Conservation (phyloP, 805 yeast species). For the Zygoascus ofunaensis region DNA sequence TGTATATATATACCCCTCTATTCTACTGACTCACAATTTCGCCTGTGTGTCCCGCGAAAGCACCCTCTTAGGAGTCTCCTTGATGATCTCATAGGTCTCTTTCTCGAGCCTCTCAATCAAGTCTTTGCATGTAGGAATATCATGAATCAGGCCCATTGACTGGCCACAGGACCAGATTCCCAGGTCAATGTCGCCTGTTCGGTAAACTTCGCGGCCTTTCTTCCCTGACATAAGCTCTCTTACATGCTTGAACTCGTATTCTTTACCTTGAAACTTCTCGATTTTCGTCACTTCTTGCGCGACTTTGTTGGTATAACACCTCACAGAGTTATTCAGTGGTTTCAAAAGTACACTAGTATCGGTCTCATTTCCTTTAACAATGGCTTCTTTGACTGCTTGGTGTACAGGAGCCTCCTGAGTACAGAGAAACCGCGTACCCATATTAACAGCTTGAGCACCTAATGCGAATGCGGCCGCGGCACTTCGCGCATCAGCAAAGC, state of each 20-base stretch:
- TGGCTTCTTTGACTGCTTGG: slow-evolving; percentile 18
- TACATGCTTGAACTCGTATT: slow-evolving; percentile 20
- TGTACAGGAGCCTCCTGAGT: slow-evolving; percentile 27
- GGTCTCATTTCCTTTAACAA: slow-evolving; percentile 20
- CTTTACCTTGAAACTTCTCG: slow-evolving; percentile 18
- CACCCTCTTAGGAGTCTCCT: slow-evolving; percentile 3
- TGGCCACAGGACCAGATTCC: slow-evolving; percentile 29
- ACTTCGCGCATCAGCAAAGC: slow-evolving; percentile 27
- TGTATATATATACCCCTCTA: too few species aligned
- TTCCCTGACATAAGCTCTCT: slow-evolving; percentile 23
- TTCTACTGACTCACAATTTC: too few species aligned
- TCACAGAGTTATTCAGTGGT: slow-evolving; percentile 25
- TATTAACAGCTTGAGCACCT: slow-evolving; percentile 25
- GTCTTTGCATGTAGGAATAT: slow-evolving; percentile 26
- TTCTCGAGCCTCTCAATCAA: slow-evolving; percentile 20
- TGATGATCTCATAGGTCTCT: slow-evolving; percentile 20
- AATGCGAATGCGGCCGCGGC: slow-evolving; percentile 28
- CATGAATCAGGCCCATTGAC: slow-evolving; percentile 23
- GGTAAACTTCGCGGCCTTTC: slow-evolving; percentile 23
- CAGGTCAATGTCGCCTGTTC: slow-evolving; percentile 22
- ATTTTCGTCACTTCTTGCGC: slow-evolving; percentile 21
- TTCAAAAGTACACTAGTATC: slow-evolving; percentile 24
- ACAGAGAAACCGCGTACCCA: slow-evolving; percentile 28
- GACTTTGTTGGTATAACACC: slow-evolving; percentile 22
- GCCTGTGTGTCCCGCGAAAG: too few species aligned